phyloP scores from a whole-genome alignment of 768 basidiomycete genomes.

The Pisolithus orientalis region DNA sequence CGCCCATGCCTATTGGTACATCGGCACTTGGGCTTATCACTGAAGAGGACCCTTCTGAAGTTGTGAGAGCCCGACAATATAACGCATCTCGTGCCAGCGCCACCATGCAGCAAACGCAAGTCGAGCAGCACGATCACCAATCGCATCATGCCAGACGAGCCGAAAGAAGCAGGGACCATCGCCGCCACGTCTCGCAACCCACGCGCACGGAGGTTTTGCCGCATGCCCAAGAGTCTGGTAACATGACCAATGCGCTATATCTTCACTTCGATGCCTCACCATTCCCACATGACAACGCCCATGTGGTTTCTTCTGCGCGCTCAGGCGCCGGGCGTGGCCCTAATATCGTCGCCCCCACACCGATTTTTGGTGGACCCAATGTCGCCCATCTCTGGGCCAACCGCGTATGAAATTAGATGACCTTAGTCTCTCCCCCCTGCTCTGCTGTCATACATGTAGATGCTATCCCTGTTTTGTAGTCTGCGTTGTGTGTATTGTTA shows the following conservation, averaged over 20 bases:
- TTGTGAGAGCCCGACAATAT: conserved; percentile 12
- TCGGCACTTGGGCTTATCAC: conserved; percentile 26
- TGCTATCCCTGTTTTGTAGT: neutral
- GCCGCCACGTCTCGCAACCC: conserved; percentile 17
- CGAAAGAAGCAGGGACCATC: conserved; percentile 12
- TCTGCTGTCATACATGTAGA: neutral
- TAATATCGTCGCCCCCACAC: conserved; percentile 29
- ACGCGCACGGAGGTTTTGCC: conserved; percentile 16
- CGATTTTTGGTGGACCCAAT: conserved; percentile 29
- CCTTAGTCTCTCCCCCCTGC: neutral
- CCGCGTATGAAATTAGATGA: conserved; percentile 19
- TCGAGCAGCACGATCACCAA: conserved; percentile 13
- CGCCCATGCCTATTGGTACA: conserved; percentile 11
- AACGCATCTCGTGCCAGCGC: conserved; percentile 13
- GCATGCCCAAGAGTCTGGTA: conserved; percentile 10
- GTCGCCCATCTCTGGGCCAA: conserved; percentile 29
- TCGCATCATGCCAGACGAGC: conserved; percentile 19
- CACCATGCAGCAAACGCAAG: conserved; percentile 6
- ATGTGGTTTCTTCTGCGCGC: conserved; percentile 14
- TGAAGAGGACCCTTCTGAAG: conserved; percentile 20
- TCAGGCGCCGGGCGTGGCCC: conserved; percentile 12
- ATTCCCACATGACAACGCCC: conserved; percentile 18
- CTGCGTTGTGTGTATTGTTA: neutral
- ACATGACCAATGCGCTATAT: conserved; percentile 29
- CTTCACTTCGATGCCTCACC: conserved; percentile 32